Base-by-base conservation (phyloP, 2,329 filamentous ascomycete genomes). In the Pseudogymnoascus sp. region DNA sequence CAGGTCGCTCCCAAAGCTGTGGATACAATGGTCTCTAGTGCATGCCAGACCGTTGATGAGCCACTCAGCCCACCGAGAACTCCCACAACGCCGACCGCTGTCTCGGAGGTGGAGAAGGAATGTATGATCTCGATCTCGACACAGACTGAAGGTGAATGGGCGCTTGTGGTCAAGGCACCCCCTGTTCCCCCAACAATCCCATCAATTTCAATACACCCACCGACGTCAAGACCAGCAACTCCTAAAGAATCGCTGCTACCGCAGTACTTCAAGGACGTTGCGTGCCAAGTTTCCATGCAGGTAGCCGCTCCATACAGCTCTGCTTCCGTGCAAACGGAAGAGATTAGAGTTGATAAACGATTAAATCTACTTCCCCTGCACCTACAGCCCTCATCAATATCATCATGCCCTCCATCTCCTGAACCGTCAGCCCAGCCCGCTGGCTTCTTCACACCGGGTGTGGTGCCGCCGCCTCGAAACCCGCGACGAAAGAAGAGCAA, bases 151-250 rank as follows among this genome's bases (percentile, higher is more conserved):
- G 50, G 47, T 62, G 18, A 65, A 65, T 59, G 50, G 60, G 67
- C 69, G 38, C 66, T 68, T 40, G 69, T 56, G 63, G 66, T 68
- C 62, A 63, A 68, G 12, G 65, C 69, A 50, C 71, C 68, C 66
- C 76, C 74, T 8, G 75, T 75, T 63, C 76, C 78, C 67, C 75
- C 84, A 64, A 71, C 80, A 4, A 89, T 97, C 65, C 93, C 93
- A 0, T 90, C 87, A 69, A 99, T 99, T 72, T 89, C 91, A 63
- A 91, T 99, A 61, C 90, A 96, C 69, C 94, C 94, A 33, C 93
- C 94, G 0, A 85, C 82, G 2, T 96, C 91, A 63, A 84, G 89
- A 59, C 92, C 93, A n/a, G 80, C 87, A 4, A 92, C 91, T 1
- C 91, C 91, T 1, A 84, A 83, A 59, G 84, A 88, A 67, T 86